A percentile compares a stretch with the other conserved stretches of the same genome.
Conservation (phyloP, 768 basidiomycete species). For the Amanita inopinata region DNA sequence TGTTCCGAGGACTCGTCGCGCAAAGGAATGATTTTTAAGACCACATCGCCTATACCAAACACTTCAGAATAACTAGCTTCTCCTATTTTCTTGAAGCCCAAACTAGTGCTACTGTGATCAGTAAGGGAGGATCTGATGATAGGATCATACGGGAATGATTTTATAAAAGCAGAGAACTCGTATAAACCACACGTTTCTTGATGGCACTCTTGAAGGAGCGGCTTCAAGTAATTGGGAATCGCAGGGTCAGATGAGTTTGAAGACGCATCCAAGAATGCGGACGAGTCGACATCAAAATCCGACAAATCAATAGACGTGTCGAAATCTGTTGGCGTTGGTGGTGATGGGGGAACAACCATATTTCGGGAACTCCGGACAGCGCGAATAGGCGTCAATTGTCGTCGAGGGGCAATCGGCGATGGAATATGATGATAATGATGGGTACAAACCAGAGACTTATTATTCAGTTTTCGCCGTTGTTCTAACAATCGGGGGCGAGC, state of each 20-base stretch:
- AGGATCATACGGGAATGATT: constrained; percentile 68
- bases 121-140: constrained; percentile 32
- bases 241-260: constrained; percentile 18
- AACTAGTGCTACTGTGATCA: constrained; percentile 10
- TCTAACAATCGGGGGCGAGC: neutral
- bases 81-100: constrained; percentile 74
- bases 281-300: constrained; percentile 28
- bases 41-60: constrained; percentile 80
- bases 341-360: constrained; percentile 35
- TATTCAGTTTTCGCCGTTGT: neutral
- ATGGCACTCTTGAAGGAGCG: constrained; percentile 62
- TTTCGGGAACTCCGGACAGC: constrained; percentile 23
- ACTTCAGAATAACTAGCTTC: constrained; percentile 98
- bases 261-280: constrained; percentile 14
- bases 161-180: constrained; percentile 78
- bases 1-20: constrained; percentile 33
- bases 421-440: neutral
- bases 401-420: constrained; percentile 33
- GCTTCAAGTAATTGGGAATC: constrained; percentile 45
- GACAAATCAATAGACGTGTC: constrained; percentile 46
- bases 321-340: constrained; percentile 41
- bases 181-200: constrained; percentile 53
- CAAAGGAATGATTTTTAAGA: constrained; percentile 84
- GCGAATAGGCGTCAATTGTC: constrained; percentile 63
- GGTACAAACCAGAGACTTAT: constrained; percentile 4